These are phyloP conservation scores for Euphorbia tirucalli DNA, from an alignment of 345 rosid species.

Conservation along the genomic window DNA sequence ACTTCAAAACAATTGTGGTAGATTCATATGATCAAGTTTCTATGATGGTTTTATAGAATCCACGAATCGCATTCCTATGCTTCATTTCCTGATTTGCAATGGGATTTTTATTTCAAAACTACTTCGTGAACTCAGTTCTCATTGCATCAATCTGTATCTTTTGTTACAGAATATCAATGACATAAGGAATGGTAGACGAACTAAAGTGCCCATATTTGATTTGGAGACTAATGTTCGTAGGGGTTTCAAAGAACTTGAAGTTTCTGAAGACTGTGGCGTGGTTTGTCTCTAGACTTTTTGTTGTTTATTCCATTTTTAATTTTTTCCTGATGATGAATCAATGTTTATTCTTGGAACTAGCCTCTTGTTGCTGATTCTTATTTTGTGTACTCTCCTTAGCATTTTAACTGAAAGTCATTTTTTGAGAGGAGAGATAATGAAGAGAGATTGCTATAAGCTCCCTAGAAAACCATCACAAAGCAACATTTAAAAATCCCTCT, in stretches of 20 bases:
- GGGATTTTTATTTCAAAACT: neutral
- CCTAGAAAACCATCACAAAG: neutral
- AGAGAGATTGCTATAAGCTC: neutral
- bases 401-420: neutral
- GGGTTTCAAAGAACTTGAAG: constrained; percentile 86
- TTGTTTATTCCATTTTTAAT: too few species aligned
- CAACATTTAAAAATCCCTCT: neutral
- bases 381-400: too few species aligned
- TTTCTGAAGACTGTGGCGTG: constrained; percentile 97
- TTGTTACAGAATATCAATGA: constrained; percentile 71
- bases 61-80: constrained; percentile 1
- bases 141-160: neutral
- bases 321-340: neutral
- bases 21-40: neutral
- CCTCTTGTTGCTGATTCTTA: neutral
- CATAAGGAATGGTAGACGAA: constrained; percentile 60
- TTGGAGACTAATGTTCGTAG: constrained; percentile 87
- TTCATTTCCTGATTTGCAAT: neutral
- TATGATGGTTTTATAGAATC: constrained; percentile 6
- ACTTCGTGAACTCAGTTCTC: neutral
- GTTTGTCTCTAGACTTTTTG: constrained; percentile 51
- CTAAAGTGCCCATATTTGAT: constrained; percentile 80
- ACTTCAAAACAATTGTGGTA: neutral
- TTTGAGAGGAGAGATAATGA: neutral
- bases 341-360: constrained; percentile 13